Evolutionary conservation across 352 stramenopile genomes (phyloP), one percentile per base, ranked within the genome.

Genomic region (Globisporangium polare): DNA sequence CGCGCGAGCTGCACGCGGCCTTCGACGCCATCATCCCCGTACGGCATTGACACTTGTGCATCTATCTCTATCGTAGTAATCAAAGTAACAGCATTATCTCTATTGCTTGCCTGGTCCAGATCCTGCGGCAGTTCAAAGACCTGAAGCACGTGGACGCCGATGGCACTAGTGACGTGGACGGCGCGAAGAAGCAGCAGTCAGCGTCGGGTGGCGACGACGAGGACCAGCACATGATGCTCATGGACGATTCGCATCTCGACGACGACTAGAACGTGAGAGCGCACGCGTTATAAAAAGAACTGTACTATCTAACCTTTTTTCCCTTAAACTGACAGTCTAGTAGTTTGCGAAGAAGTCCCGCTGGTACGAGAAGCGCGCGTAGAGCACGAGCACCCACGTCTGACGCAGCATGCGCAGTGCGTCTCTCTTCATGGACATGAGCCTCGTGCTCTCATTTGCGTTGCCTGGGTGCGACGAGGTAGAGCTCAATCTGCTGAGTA

Each of bases 11-110:
- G 13, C 72, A 84, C 50, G 71, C 74, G n/a, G 95, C 90, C 3
- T 95, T 95, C 50, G 74, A 93, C 33, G 66, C 74, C 24, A 94
- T 97, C 54, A 83, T 86, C 20, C 83, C 81, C 24, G 85, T 94
- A 62, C 35, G 74, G 70, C 2, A 24, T 24, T 22, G 18, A 9
- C 18, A n/a, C n/a, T n/a, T n/a, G n/a, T n/a, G n/a, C n/a, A n/a
- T n/a, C n/a, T n/a, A n/a, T 31, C 22, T 51, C 27, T 27, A 60
- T 17, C 62, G 41, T n/a, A n/a, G n/a, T n/a, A n/a, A n/a, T n/a
- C n/a, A n/a, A n/a, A n/a, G n/a, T n/a, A 20, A 22, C 15, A 22
- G 0, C 6, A 39, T 39, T 39, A 4, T 33, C 20, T 58, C 24
- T 65, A 41, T 33, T 45, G 29, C 39, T 15, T 39, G 6, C 26